Evolutionary conservation across 1,284 basidiomycete species (phyloP).

Genomic region (Ceratobasidium sp.): DNA sequence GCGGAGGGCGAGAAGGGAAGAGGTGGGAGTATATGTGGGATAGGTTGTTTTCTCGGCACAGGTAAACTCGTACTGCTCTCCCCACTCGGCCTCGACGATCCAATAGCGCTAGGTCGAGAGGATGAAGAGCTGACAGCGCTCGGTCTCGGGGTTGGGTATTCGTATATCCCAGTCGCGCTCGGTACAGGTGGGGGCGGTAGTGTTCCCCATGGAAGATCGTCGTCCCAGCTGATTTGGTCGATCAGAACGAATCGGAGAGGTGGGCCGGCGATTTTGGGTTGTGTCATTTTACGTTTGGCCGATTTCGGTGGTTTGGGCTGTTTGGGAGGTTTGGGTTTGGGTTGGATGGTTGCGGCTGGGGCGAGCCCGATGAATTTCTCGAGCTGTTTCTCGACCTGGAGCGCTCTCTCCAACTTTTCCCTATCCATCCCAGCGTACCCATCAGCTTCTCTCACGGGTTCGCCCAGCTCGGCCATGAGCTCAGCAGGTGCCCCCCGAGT

Average conservation of each 20-base stretch:
- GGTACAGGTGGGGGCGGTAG: constrained; percentile 27
- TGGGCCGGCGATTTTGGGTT: constrained; percentile 7
- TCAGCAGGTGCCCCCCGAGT: not conserved
- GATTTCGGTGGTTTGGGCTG: not conserved
- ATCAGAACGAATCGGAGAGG: constrained; percentile 39
- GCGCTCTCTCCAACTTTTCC: not conserved
- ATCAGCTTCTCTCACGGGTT: not conserved
- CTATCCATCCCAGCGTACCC: not conserved
- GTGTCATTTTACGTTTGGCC: not conserved
- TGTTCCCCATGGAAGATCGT: constrained; percentile 26
- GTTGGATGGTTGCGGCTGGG: not conserved
- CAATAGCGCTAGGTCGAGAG: not conserved
- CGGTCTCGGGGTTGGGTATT: not conserved
- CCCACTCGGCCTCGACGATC: constrained; percentile 2
- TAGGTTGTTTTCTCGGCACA: not conserved
- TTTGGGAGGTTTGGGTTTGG: constrained; percentile 6
- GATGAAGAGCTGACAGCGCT: not conserved
- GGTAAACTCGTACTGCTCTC: constrained; percentile 11
- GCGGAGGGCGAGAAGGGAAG: not conserved
- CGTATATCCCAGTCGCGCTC: constrained; percentile 2
- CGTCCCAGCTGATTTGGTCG: constrained; percentile 42
- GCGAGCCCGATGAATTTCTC: constrained; percentile 23
- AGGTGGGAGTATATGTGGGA: constrained; percentile 18
- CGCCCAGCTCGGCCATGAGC: constrained; percentile 1
- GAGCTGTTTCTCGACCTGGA: constrained; percentile 16